A percentile compares a stretch with the other conserved stretches of the same genome.
These are phyloP conservation scores for Eimeria acervulina DNA, from an alignment of 169 alveolate genomes.

Conservation along the genomic window DNA sequence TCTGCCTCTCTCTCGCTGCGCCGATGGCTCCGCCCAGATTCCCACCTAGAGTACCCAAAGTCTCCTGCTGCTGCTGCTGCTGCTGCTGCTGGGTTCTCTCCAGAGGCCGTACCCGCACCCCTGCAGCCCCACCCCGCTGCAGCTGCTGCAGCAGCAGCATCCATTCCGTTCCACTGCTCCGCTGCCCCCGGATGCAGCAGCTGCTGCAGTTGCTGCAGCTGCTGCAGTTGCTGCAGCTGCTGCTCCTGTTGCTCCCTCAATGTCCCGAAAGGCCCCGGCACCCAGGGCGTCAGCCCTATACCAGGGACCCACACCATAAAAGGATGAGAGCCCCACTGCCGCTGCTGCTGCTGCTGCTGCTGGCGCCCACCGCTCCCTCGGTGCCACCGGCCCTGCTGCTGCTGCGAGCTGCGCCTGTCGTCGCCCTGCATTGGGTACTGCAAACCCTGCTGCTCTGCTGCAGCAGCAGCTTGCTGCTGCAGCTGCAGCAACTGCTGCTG, in stretches of 20 bases:
- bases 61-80: constrained; percentile 4
- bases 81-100: not conserved
- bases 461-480: too few species aligned
- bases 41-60: constrained; percentile 25
- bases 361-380: not conserved
- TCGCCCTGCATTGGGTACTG: not conserved
- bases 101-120: not conserved
- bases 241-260: constrained; percentile 8
- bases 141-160: not conserved
- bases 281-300: not conserved
- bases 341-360: not conserved
- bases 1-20: constrained; percentile 38
- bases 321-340: constrained; percentile 22
- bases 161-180: too few species aligned
- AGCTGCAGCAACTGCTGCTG: constrained; percentile 35
- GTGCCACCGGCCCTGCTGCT: not conserved
- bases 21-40: not conserved
- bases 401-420: constrained; percentile 25
- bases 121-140: not conserved
- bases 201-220: not conserved
- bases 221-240: constrained; percentile 24
- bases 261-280: not conserved
- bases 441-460: constrained; percentile 21
- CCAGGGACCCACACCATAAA: constrained; percentile 7
- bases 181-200: too few species aligned